Evolutionary conservation across 2,329 filamentous ascomycete genomes (phyloP), one percentile per base, ranked within the genome.

Genomic region (Xylaria sp.): DNA sequence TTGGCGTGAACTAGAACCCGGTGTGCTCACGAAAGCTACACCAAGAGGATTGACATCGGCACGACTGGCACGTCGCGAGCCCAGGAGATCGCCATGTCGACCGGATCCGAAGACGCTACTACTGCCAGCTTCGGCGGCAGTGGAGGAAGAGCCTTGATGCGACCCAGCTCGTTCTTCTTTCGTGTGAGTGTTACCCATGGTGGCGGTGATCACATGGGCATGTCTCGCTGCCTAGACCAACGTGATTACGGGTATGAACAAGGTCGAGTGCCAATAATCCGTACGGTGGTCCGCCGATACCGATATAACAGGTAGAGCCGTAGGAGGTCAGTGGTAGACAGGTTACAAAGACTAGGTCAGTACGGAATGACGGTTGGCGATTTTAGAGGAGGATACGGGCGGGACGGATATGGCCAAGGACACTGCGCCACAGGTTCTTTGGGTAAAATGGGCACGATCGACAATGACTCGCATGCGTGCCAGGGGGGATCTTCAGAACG

Each of bases 31-130:
- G 34, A 76, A 67, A 8, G 73, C 67, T 6, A 83, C 66, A 18
- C 77, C 78, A 34, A 84, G 72, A 9, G 81, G 70, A 30, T 74
- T 73, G 13, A 84, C 68, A 46, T 84, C 81, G 7, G 74, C 73
- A 18, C 81, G 74, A 63, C 75, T 78, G 44, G 68, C 63, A 47
- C 74, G 71, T 55, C 70, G 66, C 16, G 66, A 65, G 11, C 34
- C 11, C 2, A 50, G 19, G n/a, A 39, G 53, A 30, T 64, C 60
- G 19, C 60, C 63, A 52, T 52, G 59, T 1, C 61, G 60, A 39
- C 56, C 52, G n/a, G 58, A 19, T 11, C 57, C 59, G 9, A 55
- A 34, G 11, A 47, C 35, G 52, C 57, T 42, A 35, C 49, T 51
- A 34, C 58, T 42, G 10, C 60, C 58, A 11, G 59, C 54, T 2